These are phyloP conservation scores for Cytospora piceae DNA, from an alignment of 2,329 filamentous ascomycete genomes.

Conservation along the genomic window DNA sequence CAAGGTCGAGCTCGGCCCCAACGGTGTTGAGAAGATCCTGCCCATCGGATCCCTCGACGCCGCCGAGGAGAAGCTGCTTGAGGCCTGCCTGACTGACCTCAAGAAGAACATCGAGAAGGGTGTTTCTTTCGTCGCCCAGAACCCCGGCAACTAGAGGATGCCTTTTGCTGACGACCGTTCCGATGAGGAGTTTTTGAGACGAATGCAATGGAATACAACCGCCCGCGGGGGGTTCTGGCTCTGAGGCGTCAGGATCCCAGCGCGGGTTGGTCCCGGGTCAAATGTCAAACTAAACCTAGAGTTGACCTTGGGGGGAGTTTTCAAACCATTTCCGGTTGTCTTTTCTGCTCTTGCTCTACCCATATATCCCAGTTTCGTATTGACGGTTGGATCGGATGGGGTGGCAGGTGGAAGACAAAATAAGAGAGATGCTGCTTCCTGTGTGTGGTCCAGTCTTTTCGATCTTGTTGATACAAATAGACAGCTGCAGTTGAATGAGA, in stretches of 20 bases:
- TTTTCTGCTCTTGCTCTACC: constrained; percentile 9
- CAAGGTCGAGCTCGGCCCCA: constrained; percentile 92
- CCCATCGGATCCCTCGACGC: constrained; percentile 83
- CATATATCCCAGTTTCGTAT: constrained; percentile 9
- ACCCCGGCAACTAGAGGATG: constrained; percentile 59
- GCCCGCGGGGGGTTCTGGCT: not conserved
- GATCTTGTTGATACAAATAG: constrained; percentile 21
- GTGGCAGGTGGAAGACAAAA: constrained; percentile 16
- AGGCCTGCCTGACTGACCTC: constrained; percentile 80
- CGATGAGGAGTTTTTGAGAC: not conserved
- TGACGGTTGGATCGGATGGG: constrained; percentile 13
- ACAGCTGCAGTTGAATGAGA: constrained; percentile 16
- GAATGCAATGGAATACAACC: not conserved
- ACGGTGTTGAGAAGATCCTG: constrained; percentile 93
- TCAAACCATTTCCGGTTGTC: not conserved
- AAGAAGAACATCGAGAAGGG: constrained; percentile 98
- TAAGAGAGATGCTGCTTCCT: constrained; percentile 18
- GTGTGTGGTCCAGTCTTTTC: constrained; percentile 25
- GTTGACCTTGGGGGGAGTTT: not conserved
- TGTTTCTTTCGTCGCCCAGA: constrained; percentile 61
- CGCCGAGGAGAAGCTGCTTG: constrained; percentile 86
- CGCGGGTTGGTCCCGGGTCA: not conserved
- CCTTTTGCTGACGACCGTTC: not conserved
- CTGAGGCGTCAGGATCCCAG: not conserved
- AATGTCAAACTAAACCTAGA: not conserved